Conservation (phyloP, 257 asterid genomes). For the Linaria vulgaris region DNA sequence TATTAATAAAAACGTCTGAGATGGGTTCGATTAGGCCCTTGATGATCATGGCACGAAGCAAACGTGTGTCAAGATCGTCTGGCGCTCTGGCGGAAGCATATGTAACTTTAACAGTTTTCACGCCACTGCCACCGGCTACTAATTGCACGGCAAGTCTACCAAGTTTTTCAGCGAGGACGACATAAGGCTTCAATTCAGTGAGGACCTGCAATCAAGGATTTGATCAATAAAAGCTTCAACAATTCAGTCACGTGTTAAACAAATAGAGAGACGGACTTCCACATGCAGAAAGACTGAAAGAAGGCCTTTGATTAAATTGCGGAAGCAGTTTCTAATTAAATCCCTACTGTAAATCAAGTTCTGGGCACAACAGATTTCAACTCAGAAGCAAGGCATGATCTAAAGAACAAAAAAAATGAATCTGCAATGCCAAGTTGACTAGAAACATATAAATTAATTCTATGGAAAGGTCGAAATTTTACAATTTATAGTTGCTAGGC, state of each 20-base stretch:
- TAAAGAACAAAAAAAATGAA: not conserved
- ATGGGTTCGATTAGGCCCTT: conserved; percentile 94
- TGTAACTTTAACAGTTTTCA: conserved; percentile 64
- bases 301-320: too few species aligned
- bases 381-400: not conserved
- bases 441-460: not conserved
- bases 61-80: conserved; percentile 82
- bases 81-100: conserved; percentile 89
- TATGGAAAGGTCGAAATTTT: not conserved
- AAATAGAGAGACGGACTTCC: not conserved
- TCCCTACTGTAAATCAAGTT: not conserved
- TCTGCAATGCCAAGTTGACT: not conserved
- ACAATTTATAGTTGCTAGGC: not conserved
- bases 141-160: conserved; percentile 94
- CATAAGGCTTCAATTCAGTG: conserved; percentile 80
- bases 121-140: conserved; percentile 88
- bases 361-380: conserved; percentile 7
- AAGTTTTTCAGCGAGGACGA: conserved; percentile 84
- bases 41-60: conserved; percentile 94
- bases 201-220: conserved; percentile 55
- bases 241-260: not conserved
- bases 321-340: too few species aligned
- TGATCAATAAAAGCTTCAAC: not conserved
- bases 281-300: too few species aligned
- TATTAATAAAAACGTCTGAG: conserved; percentile 66